A percentile compares a stretch with the other conserved stretches of the same genome.
Conservation (phyloP, 768 basidiomycete species). For the Hypholoma sublateritium region DNA sequence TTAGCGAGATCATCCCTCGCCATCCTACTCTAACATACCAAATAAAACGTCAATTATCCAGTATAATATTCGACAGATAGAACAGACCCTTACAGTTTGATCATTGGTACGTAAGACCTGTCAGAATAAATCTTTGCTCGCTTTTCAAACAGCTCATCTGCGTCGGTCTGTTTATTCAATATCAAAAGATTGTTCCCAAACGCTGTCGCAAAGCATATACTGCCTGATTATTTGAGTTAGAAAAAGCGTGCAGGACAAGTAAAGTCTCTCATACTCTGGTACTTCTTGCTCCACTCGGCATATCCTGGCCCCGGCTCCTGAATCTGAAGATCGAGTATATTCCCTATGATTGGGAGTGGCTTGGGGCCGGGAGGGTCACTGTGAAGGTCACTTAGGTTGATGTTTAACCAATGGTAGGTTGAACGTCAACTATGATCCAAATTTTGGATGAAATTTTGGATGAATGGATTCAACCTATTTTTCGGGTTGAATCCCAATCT, state of each 20-base stretch:
- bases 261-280: neutral
- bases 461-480: too few species aligned
- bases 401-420: too few species aligned
- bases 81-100: conserved; percentile 6
- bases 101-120: conserved; percentile 32
- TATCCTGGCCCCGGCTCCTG: neutral
- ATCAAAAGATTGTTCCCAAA: conserved; percentile 26
- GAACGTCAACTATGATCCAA: too few species aligned
- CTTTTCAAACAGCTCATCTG: conserved; percentile 34
- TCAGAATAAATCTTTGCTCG: conserved; percentile 48
- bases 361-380: conserved; percentile 3
- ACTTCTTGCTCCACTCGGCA: neutral
- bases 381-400: too few species aligned
- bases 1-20: conserved; percentile 32
- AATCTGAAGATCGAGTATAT: neutral
- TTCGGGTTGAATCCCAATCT: too few species aligned
- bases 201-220: conserved; percentile 20
- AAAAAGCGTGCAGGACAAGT: neutral
- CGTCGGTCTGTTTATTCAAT: conserved; percentile 23
- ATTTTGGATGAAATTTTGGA: too few species aligned
- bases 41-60: too few species aligned
- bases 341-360: neutral
- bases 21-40: conserved; percentile 26
- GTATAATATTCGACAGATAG: neutral
- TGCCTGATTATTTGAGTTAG: conserved; percentile 6